Evolutionary conservation across 2,329 filamentous ascomycete genomes (phyloP), one percentile per base, ranked within the genome.

Genomic region (Ampelomyces quisqualis): DNA sequence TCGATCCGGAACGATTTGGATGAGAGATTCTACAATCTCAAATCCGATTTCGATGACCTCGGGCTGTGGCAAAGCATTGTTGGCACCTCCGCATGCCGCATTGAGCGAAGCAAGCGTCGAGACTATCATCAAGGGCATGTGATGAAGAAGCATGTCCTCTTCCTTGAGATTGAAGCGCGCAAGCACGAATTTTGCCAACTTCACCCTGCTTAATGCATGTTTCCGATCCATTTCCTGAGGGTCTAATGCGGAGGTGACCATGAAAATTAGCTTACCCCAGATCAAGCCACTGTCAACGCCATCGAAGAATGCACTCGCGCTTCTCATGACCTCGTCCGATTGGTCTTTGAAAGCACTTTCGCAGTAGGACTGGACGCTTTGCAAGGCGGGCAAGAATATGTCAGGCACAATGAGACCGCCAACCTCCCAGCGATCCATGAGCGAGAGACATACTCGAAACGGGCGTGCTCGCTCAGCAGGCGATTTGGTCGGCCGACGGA

Each of bases 351-450:
- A 69, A 8, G 85, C 81, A 36, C 73, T 74, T 18, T 74, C 71
- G 66, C 90, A 84, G 70, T 90, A 97, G 31, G 76, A 73, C 51
- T 85, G 82, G 24, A 95, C 84, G 55, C 85, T 94, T 61, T 84
- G 79, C 55, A 98, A 80, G 18, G 91, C 84, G 3, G 90, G 87
- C 10, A 96, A 74, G 60, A 98, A 97, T 10, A 97, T 80, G 46
- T 89, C 84, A 0, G 90, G 88, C 2, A 97, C 85, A 32, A 98
- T 83, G 13, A 91, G 76, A 1, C 89, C 89, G 20, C 93, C 93
- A 51, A 98, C 91, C 65, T 98, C 93, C 90, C 90, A 97, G 43
- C 90, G 84, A 69, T 98, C 93, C 93, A 98, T 97, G 37, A 98
- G 75, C 11, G 94, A 96, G 2, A 97, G 77, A 58, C 90, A 94